Conservation (phyloP, 768 basidiomycete species). For the Strobilomyces confusus region DNA sequence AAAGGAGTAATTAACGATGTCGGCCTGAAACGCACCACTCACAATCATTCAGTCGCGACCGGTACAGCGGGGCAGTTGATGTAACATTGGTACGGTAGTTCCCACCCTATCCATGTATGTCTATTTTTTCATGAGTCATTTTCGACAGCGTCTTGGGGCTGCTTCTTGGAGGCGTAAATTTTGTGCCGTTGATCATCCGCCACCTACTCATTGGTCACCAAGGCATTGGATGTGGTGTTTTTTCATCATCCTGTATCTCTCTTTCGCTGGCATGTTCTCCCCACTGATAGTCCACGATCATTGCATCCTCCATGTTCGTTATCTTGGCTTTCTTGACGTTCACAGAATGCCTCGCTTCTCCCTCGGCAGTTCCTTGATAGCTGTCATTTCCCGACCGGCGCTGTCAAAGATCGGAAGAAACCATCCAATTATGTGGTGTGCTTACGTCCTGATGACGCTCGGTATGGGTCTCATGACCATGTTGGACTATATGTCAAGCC, state of each 20-base stretch:
- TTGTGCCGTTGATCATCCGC: background rate
- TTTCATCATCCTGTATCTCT: slow-evolving; percentile 61
- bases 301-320: no score
- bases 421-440: slow-evolving; percentile 58
- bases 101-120: background rate
- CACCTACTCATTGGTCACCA: slow-evolving; percentile 3
- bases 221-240: slow-evolving; percentile 85
- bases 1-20: slow-evolving; percentile 50
- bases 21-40: slow-evolving; percentile 14
- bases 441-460: slow-evolving; percentile 52
- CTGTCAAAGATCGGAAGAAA: slow-evolving; percentile 58
- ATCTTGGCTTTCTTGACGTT: background rate
- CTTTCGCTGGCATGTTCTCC: background rate
- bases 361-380: slow-evolving; percentile 50
- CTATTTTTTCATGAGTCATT: background rate
- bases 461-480: slow-evolving; percentile 75
- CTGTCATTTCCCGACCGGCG: slow-evolving; percentile 53
- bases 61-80: slow-evolving; percentile 69
- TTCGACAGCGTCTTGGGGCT: slow-evolving; percentile 65
- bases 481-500: slow-evolving; percentile 52
- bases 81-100: slow-evolving; percentile 54
- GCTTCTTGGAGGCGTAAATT: slow-evolving; percentile 72
- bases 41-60: slow-evolving; percentile 54
- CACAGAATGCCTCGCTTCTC: slow-evolving; percentile 73
- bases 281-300: slow-evolving; percentile 2